Base-by-base conservation (phyloP, 768 basidiomycete genomes). In the Panus rudis region DNA sequence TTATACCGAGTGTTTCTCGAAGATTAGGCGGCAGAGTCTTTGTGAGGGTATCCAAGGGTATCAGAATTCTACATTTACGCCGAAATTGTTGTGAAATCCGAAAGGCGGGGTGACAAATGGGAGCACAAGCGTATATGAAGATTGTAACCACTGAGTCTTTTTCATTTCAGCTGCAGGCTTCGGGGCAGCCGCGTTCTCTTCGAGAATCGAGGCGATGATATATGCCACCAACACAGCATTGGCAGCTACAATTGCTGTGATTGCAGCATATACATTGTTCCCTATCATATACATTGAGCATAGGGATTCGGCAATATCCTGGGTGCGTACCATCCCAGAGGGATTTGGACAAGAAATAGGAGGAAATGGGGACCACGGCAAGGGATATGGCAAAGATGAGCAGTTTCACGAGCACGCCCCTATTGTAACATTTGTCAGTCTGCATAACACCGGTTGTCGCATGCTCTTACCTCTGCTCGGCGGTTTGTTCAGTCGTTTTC, bases 211-310 rank as follows among this genome's bases (percentile, higher is more conserved):
- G 7, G 73, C 63, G 41, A 88, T 62, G 48, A 97, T 89, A 62
- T 92, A 96, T 4, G 72, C 70, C 17, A 84, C 72, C 21, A 97
- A 78, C 33, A 97, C 81, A 30, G 81, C 16, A 59, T 97, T 93
- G 39, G 92, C 92, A 8, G 80, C 73, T 11, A 84, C 72, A 41
- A 93, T 69, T 19, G 92, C 91, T 21, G 85, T 84, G 50, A 97
- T 81, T n/a, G 92, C 92, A 39, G 92, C 81, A 57, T 76, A 81
- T 5, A 79, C 92, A 10, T 84, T 61, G 54, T 92, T 88, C 35
- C 87, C 92, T 85, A 56, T 16, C 10, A 10, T 30, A 30, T 30
- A 16, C 10, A 16, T 30, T 30, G 28, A 30, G 28, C 16, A 10
- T 10, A 30, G 16, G 16, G 10, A 30, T 30, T 10, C 16, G 28